Evolutionary conservation across 176 grass and related monocot species (phyloP), one percentile per base, ranked within the genome.

Genomic region (Saccharum spontaneum): DNA sequence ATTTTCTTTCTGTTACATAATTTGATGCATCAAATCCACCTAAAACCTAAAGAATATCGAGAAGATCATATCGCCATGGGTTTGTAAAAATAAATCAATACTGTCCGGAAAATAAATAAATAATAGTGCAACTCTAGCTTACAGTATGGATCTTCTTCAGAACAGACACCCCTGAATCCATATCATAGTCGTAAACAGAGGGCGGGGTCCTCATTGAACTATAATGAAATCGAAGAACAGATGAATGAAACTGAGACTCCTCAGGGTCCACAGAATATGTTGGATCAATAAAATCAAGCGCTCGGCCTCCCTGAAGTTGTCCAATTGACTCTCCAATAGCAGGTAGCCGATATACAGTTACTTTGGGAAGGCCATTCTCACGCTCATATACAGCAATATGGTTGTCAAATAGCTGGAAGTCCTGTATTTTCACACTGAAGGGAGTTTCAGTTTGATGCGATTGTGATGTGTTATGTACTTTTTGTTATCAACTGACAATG

Each of bases 1-100:
- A 95, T 83, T 90, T 93, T 86, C 93, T 95, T 68, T 98, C 96
- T 55, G 91, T 94, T 76, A 94, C 78, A 85, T 98, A 98, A 83
- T 90, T 95, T 83, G 87, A 94, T 81, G 77, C 73, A 81, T 98
- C 83, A 68, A 95, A 98, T 83, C 89, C 93, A 69, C 93, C 91
- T 86, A 98, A 92, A 69, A 98, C 83, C 95, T 98, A 65, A 43
- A 43, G 49, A 69, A 73, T 6, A 86, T 57, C 40, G 30, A 44
- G 24, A 83, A 83, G 50, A 67, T 75, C 41, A 83, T 30, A 79
- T 86, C 62, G 59, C 4, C 20, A 76, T 20, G 40, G 36, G 8
- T 23, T 33, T 72, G 40, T 28, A 65, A 26, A 67, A 76, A 44
- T 71, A 71, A 71, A 66, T n/a, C 60, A 22, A 22, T 64, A 26